Base-by-base conservation (phyloP, 805 yeast genomes). In the Candida easanensis region DNA sequence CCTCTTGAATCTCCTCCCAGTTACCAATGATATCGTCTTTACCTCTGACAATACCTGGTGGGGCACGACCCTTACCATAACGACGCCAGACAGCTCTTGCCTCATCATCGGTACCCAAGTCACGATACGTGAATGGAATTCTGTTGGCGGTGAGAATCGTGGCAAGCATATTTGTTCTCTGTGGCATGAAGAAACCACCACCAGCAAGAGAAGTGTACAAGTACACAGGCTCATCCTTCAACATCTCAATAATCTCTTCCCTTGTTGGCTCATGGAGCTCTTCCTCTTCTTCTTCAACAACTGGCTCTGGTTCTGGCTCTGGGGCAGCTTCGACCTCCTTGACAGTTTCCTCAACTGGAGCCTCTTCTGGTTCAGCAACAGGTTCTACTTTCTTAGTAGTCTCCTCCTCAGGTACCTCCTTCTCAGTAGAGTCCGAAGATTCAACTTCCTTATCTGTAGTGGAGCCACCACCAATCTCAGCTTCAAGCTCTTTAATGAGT, bases 161-260 rank as follows among this genome's bases (percentile, higher is more conserved):
- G 11, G 76, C 76, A 44, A 90, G 64, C 43, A 95, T 70, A 56
- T 84, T 86, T 14, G 96, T 88, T 53, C 90, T 71, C 14, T 83
- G 76, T 50, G 82, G 77, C 62, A 90, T 79, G 60, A 84, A 85
- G 74, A 80, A 82, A 1, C 93, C 95, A 42, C 80, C 80, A 21
- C 95, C 95, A 0, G 96, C 91, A 34, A 88, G 69, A 0, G 97
- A 90, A 0, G 97, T 89, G 66, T 73, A 88, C 20, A 89, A 61
- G 61, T 79, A 88, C 18, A 88, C 81, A 2, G 93, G 90, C 49
- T 76, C 78, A 39, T 60, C 57, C 31, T 58, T 57, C 25, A 58
- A 34, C 22, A 49, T 6, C 39, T 54, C 61, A 39, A 57, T 53
- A 26, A 59, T 57, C 30, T 59, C 63, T 35, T 54, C 62, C 36